phyloP scores from a whole-genome alignment of 2,329 filamentous ascomycete genomes.

The Sporothrix luriei region DNA sequence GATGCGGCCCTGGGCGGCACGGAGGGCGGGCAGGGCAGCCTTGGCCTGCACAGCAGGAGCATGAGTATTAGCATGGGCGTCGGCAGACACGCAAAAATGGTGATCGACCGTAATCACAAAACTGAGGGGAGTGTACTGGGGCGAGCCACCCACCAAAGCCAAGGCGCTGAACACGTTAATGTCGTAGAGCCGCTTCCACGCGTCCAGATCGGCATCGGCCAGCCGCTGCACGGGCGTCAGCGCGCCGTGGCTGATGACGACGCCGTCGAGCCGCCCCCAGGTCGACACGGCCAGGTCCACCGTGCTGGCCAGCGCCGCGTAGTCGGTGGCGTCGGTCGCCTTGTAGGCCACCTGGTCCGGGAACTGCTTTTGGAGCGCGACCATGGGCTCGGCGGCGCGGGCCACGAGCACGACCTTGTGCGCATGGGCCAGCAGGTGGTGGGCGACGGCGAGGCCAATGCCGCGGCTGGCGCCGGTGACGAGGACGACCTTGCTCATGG shows the following conservation, averaged over 20 bases:
- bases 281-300: slow-evolving; percentile 65
- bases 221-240: slow-evolving; percentile 75
- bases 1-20: slow-evolving; percentile 69
- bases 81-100: too few relatives aligned
- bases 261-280: slow-evolving; percentile 74
- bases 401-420: slow-evolving; percentile 65
- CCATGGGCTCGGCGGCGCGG: slow-evolving; percentile 54
- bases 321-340: slow-evolving; percentile 57
- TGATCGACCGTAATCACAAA: too few relatives aligned
- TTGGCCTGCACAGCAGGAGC: slow-evolving; percentile 59
- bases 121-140: too few relatives aligned
- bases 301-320: slow-evolving; percentile 57
- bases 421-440: slow-evolving; percentile 53
- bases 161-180: slow-evolving; percentile 86
- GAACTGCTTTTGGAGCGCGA: slow-evolving; percentile 55
- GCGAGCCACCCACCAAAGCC: slow-evolving; percentile 59
- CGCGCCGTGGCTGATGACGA: slow-evolving; percentile 87
- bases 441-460: slow-evolving; percentile 60
- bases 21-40: slow-evolving; percentile 69
- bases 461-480: slow-evolving; percentile 68
- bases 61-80: neutral
- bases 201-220: slow-evolving; percentile 65
- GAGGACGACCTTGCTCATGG: slow-evolving; percentile 61
- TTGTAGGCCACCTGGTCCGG: slow-evolving; percentile 58
- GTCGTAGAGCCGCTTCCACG: slow-evolving; percentile 77